Percentiles rank a stretch among this genome's conserved stretches.
Evolutionary conservation across 805 yeast genomes (phyloP).

Genomic region (Candida dendrica): DNA sequence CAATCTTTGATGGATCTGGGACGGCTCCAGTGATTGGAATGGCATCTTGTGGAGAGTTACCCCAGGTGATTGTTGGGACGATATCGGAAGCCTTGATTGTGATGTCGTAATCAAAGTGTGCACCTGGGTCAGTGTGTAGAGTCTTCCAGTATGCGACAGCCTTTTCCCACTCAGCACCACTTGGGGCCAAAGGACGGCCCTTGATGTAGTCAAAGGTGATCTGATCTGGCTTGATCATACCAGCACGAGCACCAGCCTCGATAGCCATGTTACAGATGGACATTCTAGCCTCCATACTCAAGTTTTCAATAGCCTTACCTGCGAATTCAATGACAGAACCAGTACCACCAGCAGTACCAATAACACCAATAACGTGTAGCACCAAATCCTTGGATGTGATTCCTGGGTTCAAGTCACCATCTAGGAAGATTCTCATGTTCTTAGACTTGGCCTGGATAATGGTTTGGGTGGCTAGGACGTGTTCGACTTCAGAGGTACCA

Average conservation of each 20-base stretch:
- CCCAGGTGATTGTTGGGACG: conserved; percentile 97
- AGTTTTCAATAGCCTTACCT: conserved; percentile 84
- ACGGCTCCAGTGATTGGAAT: conserved; percentile 85
- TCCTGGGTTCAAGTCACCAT: conserved; percentile 80
- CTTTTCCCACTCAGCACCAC: conserved; percentile 91
- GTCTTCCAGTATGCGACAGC: conserved; percentile 90
- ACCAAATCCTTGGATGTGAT: conserved; percentile 94
- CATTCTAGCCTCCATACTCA: conserved; percentile 98
- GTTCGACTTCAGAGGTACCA: conserved; percentile 99
- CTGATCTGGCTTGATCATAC: conserved; percentile 96
- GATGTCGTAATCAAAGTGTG: conserved; percentile 80
- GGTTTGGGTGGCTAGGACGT: conserved; percentile 96
- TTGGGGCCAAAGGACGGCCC: conserved; percentile 93
- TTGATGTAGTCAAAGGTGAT: conserved; percentile 81
- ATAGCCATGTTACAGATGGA: conserved; percentile 99
- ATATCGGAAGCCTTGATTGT: conserved; percentile 76
- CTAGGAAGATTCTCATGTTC: conserved; percentile 85
- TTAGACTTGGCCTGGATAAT: conserved; percentile 90
- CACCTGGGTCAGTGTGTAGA: conserved; percentile 82
- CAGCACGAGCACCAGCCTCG: conserved; percentile 99
- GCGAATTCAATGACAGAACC: conserved; percentile 96
- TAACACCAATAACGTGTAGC: conserved; percentile 88
- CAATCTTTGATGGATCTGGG: conserved; percentile 77
- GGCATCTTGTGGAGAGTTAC: conserved; percentile 98
- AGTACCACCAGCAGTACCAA: conserved; percentile 99